These are phyloP conservation scores for Colletotrichum lindemuthianum DNA, from an alignment of 2,329 filamentous ascomycete genomes.

Conservation along the genomic window DNA sequence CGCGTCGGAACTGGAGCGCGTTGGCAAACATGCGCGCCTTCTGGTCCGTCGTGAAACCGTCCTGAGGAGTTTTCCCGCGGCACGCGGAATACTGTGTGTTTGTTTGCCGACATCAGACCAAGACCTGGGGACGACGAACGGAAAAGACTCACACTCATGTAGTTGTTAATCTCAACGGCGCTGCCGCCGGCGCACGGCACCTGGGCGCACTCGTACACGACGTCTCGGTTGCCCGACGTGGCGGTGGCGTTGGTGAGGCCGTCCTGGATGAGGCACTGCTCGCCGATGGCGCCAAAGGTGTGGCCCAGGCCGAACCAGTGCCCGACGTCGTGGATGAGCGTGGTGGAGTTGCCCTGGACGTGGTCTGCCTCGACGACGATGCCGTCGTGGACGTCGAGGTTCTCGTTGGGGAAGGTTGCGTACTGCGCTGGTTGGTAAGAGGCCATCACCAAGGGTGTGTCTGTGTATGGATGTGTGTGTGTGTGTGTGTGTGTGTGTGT, in stretches of 20 bases:
- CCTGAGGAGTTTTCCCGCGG: constrained; percentile 27
- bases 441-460: not conserved
- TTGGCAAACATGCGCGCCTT: constrained; percentile 40
- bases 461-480: too few species aligned
- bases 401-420: constrained; percentile 30
- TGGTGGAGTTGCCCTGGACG: constrained; percentile 37
- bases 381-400: constrained; percentile 22
- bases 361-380: constrained; percentile 27
- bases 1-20: constrained; percentile 38
- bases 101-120: not conserved
- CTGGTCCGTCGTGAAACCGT: constrained; percentile 40
- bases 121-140: not conserved
- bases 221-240: constrained; percentile 33
- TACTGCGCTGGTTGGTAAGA: constrained; percentile 1
- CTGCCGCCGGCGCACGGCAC: constrained; percentile 22
- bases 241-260: constrained; percentile 38
- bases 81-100: constrained; percentile 29
- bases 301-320: constrained; percentile 37
- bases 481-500: too few species aligned
- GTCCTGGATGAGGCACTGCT: constrained; percentile 34
- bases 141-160: constrained; percentile 38
- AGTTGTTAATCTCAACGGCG: constrained; percentile 37
- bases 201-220: constrained; percentile 37
- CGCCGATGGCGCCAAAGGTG: constrained; percentile 25
- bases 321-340: constrained; percentile 42